Base-by-base conservation (phyloP, 306 rosid species). In the Mucuna pruriens region DNA sequence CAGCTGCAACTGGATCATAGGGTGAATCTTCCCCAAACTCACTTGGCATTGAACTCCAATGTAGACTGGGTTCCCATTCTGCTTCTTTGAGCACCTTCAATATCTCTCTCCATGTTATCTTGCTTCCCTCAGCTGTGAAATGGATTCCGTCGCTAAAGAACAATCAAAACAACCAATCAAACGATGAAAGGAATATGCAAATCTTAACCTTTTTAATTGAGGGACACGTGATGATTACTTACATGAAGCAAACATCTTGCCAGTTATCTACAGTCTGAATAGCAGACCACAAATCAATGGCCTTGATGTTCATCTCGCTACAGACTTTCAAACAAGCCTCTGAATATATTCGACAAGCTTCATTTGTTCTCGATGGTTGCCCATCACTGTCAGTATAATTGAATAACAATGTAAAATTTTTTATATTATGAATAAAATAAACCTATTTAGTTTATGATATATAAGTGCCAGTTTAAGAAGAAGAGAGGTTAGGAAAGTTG, bases 111-210 rank as follows among this genome's bases (percentile, higher is more conserved):
- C n/a, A 87, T 20, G 92, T 86, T 49, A 92, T 71, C 80, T 84
- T 76, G 85, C 87, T 94, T 22, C 89, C 98, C 80, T 81, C 90
- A 6, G 71, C 4, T 10, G 97, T 3, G 0, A 92, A 42, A 80
- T 94, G 98, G 45, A 92, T 16, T 68, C 98, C 98, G 78, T 94
- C 97, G 26, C 97, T 90, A 45, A 2, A 7, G 5, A 76, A 79
- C 17, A 12, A 57, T 19, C 52, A 66, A 77, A 87, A 6, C 25
- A 64, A 6, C 39, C 2, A 25, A 62, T 65, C 23, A 15, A 20
- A 29, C 36, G 6, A 48, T 46, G 6, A 48, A 22, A 13, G 51
- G 33, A 62, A 54, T 42, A 55, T 39, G 33, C 1, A 39, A 10
- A 71, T 49, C 36, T 9, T 7, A 49, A 38, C 6, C 1, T 15